A percentile compares a stretch with the other conserved stretches of the same genome.
phyloP scores from a whole-genome alignment of 805 yeast species.

The Nakazawaea siamensis region DNA sequence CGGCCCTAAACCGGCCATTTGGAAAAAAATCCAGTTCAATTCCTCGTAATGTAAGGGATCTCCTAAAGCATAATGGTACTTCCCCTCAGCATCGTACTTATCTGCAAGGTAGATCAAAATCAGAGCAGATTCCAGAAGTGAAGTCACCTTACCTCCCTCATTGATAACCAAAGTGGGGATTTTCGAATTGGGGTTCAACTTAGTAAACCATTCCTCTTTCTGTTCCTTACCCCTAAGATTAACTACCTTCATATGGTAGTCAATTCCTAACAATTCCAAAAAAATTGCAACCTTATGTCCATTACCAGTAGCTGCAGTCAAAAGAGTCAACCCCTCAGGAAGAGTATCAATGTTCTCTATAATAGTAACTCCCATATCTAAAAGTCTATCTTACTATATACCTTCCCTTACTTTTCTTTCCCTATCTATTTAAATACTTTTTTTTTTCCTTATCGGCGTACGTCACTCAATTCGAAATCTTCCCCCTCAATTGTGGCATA shows the following conservation, averaged over 20 bases:
- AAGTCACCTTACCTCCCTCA: constrained; percentile 22
- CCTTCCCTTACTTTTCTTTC: too few relatives aligned
- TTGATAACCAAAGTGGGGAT: constrained; percentile 46
- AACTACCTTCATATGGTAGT: constrained; percentile 32
- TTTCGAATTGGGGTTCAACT: constrained; percentile 54
- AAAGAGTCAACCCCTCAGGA: constrained; percentile 3
- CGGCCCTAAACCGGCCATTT: constrained; percentile 53
- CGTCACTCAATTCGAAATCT: too few relatives aligned
- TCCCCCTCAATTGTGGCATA: too few relatives aligned
- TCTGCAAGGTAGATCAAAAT: constrained; percentile 52
- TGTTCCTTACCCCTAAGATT: constrained; percentile 36
- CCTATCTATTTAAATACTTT: too few relatives aligned
- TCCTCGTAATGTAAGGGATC: constrained; percentile 41
- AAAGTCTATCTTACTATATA: too few relatives aligned
- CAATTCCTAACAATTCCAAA: constrained; percentile 33
- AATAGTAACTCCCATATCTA: too few relatives aligned
- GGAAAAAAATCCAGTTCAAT: constrained; percentile 46
- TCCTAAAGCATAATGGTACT: constrained; percentile 30
- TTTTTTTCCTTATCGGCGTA: too few relatives aligned
- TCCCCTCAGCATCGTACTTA: constrained; percentile 47
- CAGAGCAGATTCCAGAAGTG: constrained; percentile 52
- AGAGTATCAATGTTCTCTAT: too few relatives aligned
- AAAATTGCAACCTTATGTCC: constrained; percentile 33
- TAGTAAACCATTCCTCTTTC: constrained; percentile 48
- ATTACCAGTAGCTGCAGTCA: constrained; percentile 32